Evolutionary conservation across 192 early-diverging fungal species (phyloP).

Genomic region (Lunasporangiospora selenospora): DNA sequence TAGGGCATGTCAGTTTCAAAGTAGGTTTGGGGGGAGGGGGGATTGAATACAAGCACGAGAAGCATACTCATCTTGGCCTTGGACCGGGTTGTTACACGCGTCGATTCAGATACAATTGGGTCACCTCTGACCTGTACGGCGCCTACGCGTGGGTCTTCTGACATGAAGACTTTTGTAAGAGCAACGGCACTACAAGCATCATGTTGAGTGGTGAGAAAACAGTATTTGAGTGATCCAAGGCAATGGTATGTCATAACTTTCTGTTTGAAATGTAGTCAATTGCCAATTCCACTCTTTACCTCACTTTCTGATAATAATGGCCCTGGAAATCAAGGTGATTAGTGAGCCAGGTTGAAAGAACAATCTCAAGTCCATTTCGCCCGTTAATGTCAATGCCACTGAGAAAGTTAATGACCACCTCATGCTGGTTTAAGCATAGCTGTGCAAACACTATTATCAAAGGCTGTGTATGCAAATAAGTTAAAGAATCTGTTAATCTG

Average conservation of each 20-base stretch:
- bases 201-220: neutral
- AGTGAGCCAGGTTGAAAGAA: constrained; percentile 80
- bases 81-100: constrained; percentile 22
- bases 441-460: constrained; percentile 89
- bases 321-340: constrained; percentile 83
- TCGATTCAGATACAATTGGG: constrained; percentile 57
- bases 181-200: constrained; percentile 66
- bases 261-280: too few species aligned
- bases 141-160: constrained; percentile 68
- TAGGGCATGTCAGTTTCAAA: constrained; percentile 1
- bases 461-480: constrained; percentile 51
- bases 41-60: neutral
- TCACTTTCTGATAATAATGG: constrained; percentile 79
- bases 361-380: constrained; percentile 73
- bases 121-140: constrained; percentile 80
- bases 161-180: constrained; percentile 70
- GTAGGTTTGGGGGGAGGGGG: constrained; percentile 1
- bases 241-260: too few species aligned
- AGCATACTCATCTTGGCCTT: constrained; percentile 18
- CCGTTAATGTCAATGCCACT: constrained; percentile 57
- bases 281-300: constrained; percentile 45
- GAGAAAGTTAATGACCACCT: constrained; percentile 77
- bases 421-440: constrained; percentile 70
- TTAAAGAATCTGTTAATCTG: neutral
- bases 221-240: neutral